Evolutionary conservation across 306 rosid species (phyloP).

Genomic region (Ceratonia siliqua): DNA sequence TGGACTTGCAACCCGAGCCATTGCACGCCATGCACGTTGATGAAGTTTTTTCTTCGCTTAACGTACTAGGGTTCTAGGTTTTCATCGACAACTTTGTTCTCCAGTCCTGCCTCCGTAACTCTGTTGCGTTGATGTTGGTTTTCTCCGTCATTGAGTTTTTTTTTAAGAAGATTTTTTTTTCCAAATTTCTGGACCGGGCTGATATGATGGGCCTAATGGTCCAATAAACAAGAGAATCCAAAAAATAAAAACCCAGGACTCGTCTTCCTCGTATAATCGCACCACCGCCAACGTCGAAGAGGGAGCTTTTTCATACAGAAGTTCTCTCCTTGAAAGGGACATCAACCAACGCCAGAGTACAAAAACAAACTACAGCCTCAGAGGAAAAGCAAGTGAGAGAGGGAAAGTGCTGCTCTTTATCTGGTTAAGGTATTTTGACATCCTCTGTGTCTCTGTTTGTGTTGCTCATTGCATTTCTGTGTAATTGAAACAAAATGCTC

Average conservation of each 20-base stretch:
- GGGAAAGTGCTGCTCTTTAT: background rate
- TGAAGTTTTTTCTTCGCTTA: background rate
- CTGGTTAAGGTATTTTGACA: background rate
- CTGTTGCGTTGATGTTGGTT: too few relatives aligned
- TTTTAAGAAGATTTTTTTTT: too few relatives aligned
- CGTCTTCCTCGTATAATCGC: background rate
- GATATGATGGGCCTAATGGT: background rate
- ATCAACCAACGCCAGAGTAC: background rate
- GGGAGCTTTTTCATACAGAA: background rate
- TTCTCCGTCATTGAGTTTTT: too few relatives aligned
- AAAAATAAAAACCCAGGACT: background rate
- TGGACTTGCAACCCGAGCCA: constrained; percentile 69
- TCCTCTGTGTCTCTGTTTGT: background rate
- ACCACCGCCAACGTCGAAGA: too few relatives aligned
- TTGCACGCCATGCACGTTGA: constrained; percentile 72
- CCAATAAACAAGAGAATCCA: background rate
- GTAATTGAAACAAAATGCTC: background rate
- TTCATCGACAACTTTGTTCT: background rate
- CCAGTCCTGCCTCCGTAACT: too few relatives aligned
- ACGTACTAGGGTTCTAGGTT: constrained; percentile 34
- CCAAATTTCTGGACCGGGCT: background rate
- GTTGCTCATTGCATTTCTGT: background rate
- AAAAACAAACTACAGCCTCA: background rate
- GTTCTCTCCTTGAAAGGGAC: background rate
- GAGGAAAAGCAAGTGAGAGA: background rate